Evolutionary conservation across 2,329 filamentous ascomycete species (phyloP).

Genomic region (Didymella segeticola): DNA sequence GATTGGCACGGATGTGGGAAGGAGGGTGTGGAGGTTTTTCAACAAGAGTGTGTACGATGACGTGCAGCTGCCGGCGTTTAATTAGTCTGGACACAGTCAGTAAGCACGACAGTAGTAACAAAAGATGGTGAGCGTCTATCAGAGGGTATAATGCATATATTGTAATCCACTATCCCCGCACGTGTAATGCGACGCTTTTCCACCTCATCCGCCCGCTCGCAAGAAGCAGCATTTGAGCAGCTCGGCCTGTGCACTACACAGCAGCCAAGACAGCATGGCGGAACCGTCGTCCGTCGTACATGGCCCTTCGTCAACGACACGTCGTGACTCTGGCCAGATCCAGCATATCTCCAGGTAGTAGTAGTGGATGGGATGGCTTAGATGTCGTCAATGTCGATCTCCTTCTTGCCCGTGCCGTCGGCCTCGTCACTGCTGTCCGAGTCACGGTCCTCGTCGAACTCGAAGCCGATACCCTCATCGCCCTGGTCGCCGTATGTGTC

Average conservation of each 20-base stretch:
- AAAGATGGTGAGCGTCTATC: not conserved
- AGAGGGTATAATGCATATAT: conserved; percentile 14
- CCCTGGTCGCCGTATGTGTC: conserved; percentile 91
- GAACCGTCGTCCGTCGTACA: conserved; percentile 23
- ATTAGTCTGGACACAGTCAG: conserved; percentile 1
- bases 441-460: conserved; percentile 92
- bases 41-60: conserved; percentile 62
- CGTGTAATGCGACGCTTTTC: conserved; percentile 2
- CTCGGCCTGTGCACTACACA: conserved; percentile 25
- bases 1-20: conserved; percentile 78
- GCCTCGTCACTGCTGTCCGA: conserved; percentile 58
- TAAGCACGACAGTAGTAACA: not conserved
- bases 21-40: conserved; percentile 83
- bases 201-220: conserved; percentile 47
- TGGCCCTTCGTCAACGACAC: not conserved
- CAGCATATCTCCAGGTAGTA: too few species aligned
- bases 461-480: conserved; percentile 93
- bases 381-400: conserved; percentile 96
- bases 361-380: too few species aligned
- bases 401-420: conserved; percentile 71
- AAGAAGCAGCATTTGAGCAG: conserved; percentile 51
- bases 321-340: too few species aligned
- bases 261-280: conserved; percentile 48
- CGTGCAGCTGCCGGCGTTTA: conserved; percentile 32
- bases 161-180: conserved; percentile 17